Evolutionary conservation across 1,284 basidiomycete genomes (phyloP), one percentile per base, ranked within the genome.

Genomic region (Tranzscheliella williamsii): DNA sequence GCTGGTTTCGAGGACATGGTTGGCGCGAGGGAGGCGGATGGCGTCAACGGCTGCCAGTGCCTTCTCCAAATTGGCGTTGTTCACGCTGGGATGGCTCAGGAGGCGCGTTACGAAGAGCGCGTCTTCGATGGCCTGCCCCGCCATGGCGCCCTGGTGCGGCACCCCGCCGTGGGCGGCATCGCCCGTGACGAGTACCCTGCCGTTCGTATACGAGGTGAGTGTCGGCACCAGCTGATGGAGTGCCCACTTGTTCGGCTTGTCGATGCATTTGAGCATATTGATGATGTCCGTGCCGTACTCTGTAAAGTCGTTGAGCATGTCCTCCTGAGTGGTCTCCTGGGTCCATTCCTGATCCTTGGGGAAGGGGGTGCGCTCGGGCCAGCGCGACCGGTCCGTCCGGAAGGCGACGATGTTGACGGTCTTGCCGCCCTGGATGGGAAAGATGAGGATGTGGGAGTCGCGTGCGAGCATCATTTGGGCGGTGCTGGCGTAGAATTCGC

Each of bases 51-150:
- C 51, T 15, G 38, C 9, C 11, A 76, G 24, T 60, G 79, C 71
- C 57, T 85, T 85, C 57, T 81, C 75, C 13, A 86, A 61, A 58
- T 83, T 84, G n/a, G 67, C 57, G 12, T 67, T 46, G 17, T 76
- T 80, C 5, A 82, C 81, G 46, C 78, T 70, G 1, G 82, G 80
- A 56, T 83, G 81, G 2, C 74, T 64, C 3, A 87, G 80, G 8
- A 86, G 76, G 20, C 79, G 73, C 33, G 80, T 80, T 12, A 86
- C 76, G 9, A 83, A 72, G 32, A 81, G 81, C 0, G 82, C 82
- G 57, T 86, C 85, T 65, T 86, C 85, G 34, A 86, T 80, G 0
- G 84, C 85, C 74, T 86, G 85, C 1, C 84, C 84, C 12, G 84
- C 84, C 12, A 85, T 85, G 0, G 84, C 81, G 2, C 85, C 84